Conservation (phyloP, 345 rosid genomes). For the Trapa incisa region DNA sequence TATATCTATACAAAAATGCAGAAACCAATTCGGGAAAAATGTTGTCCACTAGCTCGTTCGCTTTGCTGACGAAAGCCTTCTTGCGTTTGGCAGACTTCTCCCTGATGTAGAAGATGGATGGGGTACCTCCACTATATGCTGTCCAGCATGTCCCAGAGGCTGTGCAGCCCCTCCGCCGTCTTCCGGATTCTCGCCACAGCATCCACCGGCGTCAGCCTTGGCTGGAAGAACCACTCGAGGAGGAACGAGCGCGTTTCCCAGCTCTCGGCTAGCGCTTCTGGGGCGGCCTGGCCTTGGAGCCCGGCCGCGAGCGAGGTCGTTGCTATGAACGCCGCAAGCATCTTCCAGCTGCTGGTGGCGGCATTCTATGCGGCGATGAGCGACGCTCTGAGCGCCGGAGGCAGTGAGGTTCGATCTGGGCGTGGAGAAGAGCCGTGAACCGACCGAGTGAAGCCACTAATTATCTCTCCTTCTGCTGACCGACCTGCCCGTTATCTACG, state of each 20-base stretch:
- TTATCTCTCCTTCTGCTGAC: slow-evolving; percentile 7
- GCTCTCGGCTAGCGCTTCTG: slow-evolving; percentile 44
- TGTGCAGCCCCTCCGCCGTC: slow-evolving; percentile 25
- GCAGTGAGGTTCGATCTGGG: slow-evolving; percentile 12
- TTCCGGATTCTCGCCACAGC: slow-evolving; percentile 19
- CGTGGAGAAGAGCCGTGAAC: no score
- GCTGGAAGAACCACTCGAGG: slow-evolving; percentile 53
- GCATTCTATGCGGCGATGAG: slow-evolving; percentile 10
- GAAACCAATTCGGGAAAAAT: slow-evolving; percentile 31
- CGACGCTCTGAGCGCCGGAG: slow-evolving; percentile 22
- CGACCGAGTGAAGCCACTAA: slow-evolving; percentile 31
- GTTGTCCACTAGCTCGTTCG: slow-evolving; percentile 61
- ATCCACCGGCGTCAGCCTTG: slow-evolving; percentile 61
- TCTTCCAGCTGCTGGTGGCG: slow-evolving; percentile 25
- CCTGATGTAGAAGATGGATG: slow-evolving; percentile 58
- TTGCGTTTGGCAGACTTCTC: slow-evolving; percentile 50
- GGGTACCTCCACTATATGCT: slow-evolving; percentile 80
- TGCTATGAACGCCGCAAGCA: slow-evolving; percentile 11
- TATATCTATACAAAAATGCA: background rate
- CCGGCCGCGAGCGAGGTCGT: slow-evolving; percentile 25
- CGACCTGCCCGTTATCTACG: background rate
- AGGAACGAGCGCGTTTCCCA: slow-evolving; percentile 79
- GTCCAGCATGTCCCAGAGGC: slow-evolving; percentile 75
- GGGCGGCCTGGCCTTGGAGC: slow-evolving; percentile 7
- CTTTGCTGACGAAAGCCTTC: slow-evolving; percentile 48